Evolutionary conservation across 2,329 filamentous ascomycete genomes (phyloP).

Genomic region (Ascomycota sp.): DNA sequence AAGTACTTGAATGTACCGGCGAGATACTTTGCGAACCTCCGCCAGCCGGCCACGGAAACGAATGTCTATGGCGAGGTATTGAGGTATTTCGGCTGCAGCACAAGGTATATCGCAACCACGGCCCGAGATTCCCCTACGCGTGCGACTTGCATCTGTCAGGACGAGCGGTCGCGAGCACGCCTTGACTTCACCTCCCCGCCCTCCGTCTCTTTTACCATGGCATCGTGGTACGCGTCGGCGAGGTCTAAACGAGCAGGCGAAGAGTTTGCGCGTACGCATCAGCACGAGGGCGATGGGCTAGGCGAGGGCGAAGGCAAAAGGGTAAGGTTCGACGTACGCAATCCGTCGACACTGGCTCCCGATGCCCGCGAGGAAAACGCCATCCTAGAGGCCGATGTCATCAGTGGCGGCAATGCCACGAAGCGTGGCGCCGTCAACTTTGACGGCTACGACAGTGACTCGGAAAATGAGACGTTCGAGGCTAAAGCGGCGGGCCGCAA

Average conservation of each 20-base stretch:
- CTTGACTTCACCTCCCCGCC: background rate
- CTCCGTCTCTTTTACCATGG: slow-evolving; percentile 2
- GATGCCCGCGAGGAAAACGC: slow-evolving; percentile 53
- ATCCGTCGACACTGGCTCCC: slow-evolving; percentile 77
- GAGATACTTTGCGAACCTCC: no score
- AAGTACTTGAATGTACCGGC: no score
- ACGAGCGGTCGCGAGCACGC: no score
- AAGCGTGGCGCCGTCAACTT: slow-evolving; percentile 92
- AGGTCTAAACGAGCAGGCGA: slow-evolving; percentile 72
- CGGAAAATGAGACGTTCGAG: slow-evolving; percentile 76
- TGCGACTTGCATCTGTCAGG: no score
- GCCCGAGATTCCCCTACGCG: no score
- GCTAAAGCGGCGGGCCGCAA: slow-evolving; percentile 43
- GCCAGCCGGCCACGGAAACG: no score
- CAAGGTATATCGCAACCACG: no score
- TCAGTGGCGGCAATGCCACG: slow-evolving; percentile 55
- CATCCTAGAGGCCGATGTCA: slow-evolving; percentile 78
- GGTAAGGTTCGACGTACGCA: slow-evolving; percentile 82
- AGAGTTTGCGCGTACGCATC: slow-evolving; percentile 56
- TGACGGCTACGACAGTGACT: slow-evolving; percentile 92
- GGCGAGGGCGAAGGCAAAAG: slow-evolving; percentile 40
- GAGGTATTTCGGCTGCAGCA: no score
- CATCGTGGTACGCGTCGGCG: slow-evolving; percentile 18
- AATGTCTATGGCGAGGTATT: no score
- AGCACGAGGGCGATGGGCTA: slow-evolving; percentile 37